Base-by-base conservation (phyloP, 1,139 yeast species). In the Kodamaea sp. region DNA sequence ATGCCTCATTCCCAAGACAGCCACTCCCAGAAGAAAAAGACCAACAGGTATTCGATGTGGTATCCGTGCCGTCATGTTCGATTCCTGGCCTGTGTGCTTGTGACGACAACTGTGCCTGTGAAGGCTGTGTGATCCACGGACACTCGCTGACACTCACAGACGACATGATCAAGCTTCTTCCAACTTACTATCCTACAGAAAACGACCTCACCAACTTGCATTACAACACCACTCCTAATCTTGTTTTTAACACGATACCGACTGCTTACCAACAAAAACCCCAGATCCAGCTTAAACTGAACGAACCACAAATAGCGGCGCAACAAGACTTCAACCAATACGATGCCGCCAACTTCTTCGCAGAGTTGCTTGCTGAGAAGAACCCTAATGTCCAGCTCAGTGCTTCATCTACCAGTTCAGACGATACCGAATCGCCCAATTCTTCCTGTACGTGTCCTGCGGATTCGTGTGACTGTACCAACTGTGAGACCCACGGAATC, bases 401-500 rank as follows among this genome's bases (percentile, higher is more conserved):
- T 21, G 2, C 28, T 7, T 7, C 21, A 4, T 31, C 33, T 15
- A 23, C 19, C 19, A 26, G 36, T 25, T 28, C 43, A 9, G 41
- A 41, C 10, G 52, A 47, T 3, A 39, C 32, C n/a, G 48, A 43
- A 12, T 42, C 49, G 9, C 47, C 50, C 1, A 31, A 35, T n/a
- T 46, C 45, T 1, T 57, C 55, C 3, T 76, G 82, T 43, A 44
- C 52, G 4, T 77, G 83, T 54, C 58, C 70, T 0, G 57, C 63
- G 1, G 69, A 69, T 22, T 59, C 62, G 4, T 77, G 83, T 50
- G 70, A 62, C 22, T 77, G 83, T 48, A 55, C 62, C 24, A 72
- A 76, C 43, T 77, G 82, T 55, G 79, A 69, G 38, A 57, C 67
- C 2, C 83, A 77, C 48, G 80, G 80, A 2, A 76, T 74, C 7